Base-by-base conservation (phyloP, 345 rosid genomes). In the Lepidium didymum region DNA sequence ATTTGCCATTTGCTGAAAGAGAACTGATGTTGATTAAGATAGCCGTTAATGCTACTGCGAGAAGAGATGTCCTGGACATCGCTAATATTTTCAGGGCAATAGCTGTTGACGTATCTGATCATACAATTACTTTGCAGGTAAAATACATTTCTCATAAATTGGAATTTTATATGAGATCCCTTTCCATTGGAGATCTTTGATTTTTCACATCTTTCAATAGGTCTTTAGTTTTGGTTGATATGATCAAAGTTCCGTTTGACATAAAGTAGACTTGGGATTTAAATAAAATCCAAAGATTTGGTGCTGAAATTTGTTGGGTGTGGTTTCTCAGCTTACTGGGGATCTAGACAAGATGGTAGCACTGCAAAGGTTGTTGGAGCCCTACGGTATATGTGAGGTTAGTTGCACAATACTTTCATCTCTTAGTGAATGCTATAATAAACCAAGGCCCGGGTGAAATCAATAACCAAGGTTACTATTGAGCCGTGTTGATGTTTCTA, bases 341-440 rank as follows among this genome's bases (percentile, higher is more conserved):
- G 97, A 88, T 80, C 72, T 90, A 58, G 83, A 90, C 82, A 93
- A 90, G 85, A 90, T 93, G 97, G 96, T 88, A 67, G 98, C 97
- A 6, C 72, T 93, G 29, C 99, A 90, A 74, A 88, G 96, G 75
- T 63, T 92, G 76, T 76, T 92, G 80, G 98, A 92, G 74, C 97
- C 96, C 18, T 92, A 84, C 54, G 98, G 98, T 62, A 92, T 92
- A 73, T 92, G 98, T 8, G 98, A 92, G 92, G 98, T 92, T 62
- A 0, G 87, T 81, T 44, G 63, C 37, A 2, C 61, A 21, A 36
- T 9, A 64, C 49, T 44, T 56, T 54, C 37, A 54, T 62, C 56
- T 44, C 12, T 27, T 44, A 43, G 60, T 67, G 13, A 16, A 4
- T 36, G 41, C 14, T 62, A 45, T 34, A 5, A 10, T 7, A 34